Evolutionary conservation across 164 flowering plant genomes (phyloP).

Genomic region (Macadamia tetraphylla): DNA sequence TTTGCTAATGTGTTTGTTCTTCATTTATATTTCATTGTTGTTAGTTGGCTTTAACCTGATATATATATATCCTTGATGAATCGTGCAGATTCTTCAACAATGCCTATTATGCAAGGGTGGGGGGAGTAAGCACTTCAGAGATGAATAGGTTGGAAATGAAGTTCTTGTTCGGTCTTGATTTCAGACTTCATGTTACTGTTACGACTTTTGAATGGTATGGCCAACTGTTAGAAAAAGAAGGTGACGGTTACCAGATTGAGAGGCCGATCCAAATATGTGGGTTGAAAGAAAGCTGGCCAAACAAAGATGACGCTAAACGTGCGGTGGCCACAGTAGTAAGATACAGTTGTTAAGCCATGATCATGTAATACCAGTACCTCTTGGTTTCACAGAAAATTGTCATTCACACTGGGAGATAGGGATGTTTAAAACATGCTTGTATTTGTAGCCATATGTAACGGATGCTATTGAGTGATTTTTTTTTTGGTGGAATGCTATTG

Average conservation of each 20-base stretch:
- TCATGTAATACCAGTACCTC: neutral
- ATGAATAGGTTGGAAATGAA: conserved; percentile 80
- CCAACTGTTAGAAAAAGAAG: conserved; percentile 47
- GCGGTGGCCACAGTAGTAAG: conserved; percentile 29
- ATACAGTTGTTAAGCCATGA: conserved; percentile 6
- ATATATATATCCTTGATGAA: neutral
- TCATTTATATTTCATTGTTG: neutral
- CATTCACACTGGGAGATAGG: neutral
- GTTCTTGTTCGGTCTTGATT: conserved; percentile 68
- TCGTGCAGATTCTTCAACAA: conserved; percentile 70
- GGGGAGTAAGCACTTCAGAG: conserved; percentile 75
- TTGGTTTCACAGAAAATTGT: neutral
- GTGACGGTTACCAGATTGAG: conserved; percentile 42
- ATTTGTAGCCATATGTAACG: neutral
- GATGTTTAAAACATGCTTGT: neutral
- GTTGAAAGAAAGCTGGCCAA: conserved; percentile 47
- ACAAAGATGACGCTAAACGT: conserved; percentile 40
- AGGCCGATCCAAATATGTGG: conserved; percentile 43
- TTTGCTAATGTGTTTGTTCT: neutral
- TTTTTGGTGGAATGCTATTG: neutral
- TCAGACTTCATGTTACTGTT: conserved; percentile 64
- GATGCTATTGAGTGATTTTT: neutral
- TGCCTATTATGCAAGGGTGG: conserved; percentile 91
- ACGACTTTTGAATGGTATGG: conserved; percentile 52
- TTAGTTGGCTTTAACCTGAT: neutral